phyloP scores from a whole-genome alignment of 257 asterid genomes.

The Echium plantagineum region DNA sequence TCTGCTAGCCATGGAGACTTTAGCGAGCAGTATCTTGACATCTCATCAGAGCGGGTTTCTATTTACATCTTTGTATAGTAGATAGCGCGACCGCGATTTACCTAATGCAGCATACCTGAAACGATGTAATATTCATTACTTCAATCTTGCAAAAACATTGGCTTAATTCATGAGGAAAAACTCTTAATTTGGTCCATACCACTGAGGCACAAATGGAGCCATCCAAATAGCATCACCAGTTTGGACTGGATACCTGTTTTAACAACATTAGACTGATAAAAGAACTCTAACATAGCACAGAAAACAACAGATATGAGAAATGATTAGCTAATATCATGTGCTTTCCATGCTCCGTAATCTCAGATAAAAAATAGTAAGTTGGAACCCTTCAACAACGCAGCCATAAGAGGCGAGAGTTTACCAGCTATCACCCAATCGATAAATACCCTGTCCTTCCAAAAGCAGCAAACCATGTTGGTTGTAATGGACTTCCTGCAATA shows the following conservation, averaged over 20 bases:
- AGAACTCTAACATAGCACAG: too few relatives aligned
- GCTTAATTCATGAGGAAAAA: not conserved
- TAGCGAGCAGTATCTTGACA: not conserved
- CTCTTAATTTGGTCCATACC: slow-evolving; percentile 35
- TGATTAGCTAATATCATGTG: not conserved
- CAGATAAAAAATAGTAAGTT: not conserved
- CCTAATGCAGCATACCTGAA: slow-evolving; percentile 97
- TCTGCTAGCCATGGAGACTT: not conserved
- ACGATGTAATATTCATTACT: not conserved
- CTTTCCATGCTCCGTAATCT: not conserved
- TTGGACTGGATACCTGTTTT: slow-evolving; percentile 84
- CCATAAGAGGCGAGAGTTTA: slow-evolving; percentile 14
- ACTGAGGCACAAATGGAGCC: slow-evolving; percentile 98
- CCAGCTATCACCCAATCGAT: slow-evolving; percentile 94
- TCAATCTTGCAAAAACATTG: not conserved
- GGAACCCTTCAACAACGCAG: not conserved
- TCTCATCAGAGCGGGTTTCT: slow-evolving; percentile 50
- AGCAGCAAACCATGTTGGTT: slow-evolving; percentile 91
- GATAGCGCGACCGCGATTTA: slow-evolving; percentile 62
- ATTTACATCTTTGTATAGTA: slow-evolving; percentile 87
- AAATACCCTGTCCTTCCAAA: slow-evolving; percentile 91
- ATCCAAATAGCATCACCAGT: slow-evolving; percentile 94
- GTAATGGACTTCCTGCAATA: slow-evolving; percentile 79
- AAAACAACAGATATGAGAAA: not conserved
- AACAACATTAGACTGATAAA: not conserved